Base-by-base conservation (phyloP, 768 basidiomycete species). In the Phaeolepiota aurea region DNA sequence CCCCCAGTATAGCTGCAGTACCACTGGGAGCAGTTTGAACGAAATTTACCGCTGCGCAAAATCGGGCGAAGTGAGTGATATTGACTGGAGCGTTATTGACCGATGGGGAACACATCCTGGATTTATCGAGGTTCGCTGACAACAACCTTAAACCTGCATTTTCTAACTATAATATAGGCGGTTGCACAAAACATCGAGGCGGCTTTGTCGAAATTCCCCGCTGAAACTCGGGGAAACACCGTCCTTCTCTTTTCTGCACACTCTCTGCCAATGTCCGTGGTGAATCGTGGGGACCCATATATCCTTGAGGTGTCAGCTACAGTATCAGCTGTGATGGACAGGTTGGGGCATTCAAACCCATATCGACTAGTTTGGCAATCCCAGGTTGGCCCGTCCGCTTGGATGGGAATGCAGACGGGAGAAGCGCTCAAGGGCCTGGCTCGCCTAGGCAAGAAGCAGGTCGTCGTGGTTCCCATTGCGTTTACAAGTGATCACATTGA, bases 401-500 rank as follows among this genome's bases (percentile, higher is more conserved):
- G 96, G 96, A 88, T 98, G 77, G 96, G 96, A 3, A 91, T 90
- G 68, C 92, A 97, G 61, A 99, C 96, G 1, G 70, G 76, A 13
- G 91, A 89, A 40, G 87, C 92, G 33, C 65, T 99, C 56, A 90
- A 96, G 69, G 87, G 87, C 13, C 70, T 88, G 32, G 82, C 84
- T 38, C 74, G 81, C 13, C 64, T 87, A 30, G 85, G 84, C 20
- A 76, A 71, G 57, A 88, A 87, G 58, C 76, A 80, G 46, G 80
- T 73, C 3, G 71, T 97, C 42, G 66, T 98, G 28, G 79, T 99
- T 4, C 96, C 96, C 0, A 92, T 99, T 46, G 96, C 96, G 18
- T 99, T 99, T 66, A 99, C 96, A 11, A 92, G 86, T 58, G 96
- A 99, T 63, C 96, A 99, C 58, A 98, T 99, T 54, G 96, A 99